Conservation (phyloP, 257 asterid genomes). For the Handroanthus guayacan region DNA sequence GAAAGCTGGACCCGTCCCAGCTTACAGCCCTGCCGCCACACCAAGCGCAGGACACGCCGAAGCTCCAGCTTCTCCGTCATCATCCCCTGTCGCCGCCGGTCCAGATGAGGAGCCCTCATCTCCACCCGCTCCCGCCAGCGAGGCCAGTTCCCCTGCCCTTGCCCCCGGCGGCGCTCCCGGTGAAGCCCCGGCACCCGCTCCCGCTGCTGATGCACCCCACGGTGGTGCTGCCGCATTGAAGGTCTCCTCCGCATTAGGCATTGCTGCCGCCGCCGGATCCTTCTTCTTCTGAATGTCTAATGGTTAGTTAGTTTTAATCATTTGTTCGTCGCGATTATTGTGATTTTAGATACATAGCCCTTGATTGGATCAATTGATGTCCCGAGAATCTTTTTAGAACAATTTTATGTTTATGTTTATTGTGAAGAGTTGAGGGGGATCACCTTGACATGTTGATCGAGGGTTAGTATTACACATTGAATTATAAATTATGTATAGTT, state of each 20-base stretch:
- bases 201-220: conserved; percentile 42
- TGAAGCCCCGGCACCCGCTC: conserved; percentile 33
- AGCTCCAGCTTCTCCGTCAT: conserved; percentile 7
- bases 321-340: too few species aligned
- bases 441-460: too few species aligned
- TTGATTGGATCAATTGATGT: too few species aligned
- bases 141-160: conserved; percentile 30
- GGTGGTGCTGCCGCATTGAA: conserved; percentile 52
- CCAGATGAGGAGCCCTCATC: conserved; percentile 50
- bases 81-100: conserved; percentile 34
- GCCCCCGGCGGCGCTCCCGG: conserved; percentile 31
- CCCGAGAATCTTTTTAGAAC: too few species aligned
- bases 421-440: too few species aligned
- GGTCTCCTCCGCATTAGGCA: conserved; percentile 53
- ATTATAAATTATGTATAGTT: too few species aligned
- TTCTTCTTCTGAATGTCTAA: conserved; percentile 46
- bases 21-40: conserved; percentile 22
- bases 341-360: too few species aligned
- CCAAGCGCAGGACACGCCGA: neutral
- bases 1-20: neutral
- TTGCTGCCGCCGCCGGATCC: conserved; percentile 59
- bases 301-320: too few species aligned
- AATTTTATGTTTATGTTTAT: too few species aligned
- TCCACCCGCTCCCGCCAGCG: conserved; percentile 56
- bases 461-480: too few species aligned